Evolutionary conservation across 345 rosid species (phyloP).

Genomic region (Rubroshorea leprosula): DNA sequence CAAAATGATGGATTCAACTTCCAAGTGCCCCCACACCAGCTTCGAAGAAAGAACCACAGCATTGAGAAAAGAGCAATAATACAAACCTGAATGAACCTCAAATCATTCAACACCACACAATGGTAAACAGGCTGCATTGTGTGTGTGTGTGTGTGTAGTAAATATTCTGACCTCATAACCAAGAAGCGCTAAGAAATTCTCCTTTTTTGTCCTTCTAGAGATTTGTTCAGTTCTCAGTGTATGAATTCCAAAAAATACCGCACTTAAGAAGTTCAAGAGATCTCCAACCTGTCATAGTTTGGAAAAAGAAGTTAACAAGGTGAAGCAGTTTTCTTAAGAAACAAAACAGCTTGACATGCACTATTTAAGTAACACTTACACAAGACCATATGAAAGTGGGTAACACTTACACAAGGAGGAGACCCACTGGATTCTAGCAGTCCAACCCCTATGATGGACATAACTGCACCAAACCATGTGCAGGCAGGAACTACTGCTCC

Average conservation of each 20-base stretch:
- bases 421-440: slow-evolving; percentile 64
- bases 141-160: background rate
- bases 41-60: slow-evolving; percentile 40
- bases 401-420: slow-evolving; percentile 39
- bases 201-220: slow-evolving; percentile 38
- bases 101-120: slow-evolving; percentile 11
- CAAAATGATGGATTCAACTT: slow-evolving; percentile 32
- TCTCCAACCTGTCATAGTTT: slow-evolving; percentile 45
- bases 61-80: slow-evolving; percentile 42
- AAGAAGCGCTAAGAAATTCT: slow-evolving; percentile 43
- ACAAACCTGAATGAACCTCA: slow-evolving; percentile 29
- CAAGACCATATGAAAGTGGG: background rate
- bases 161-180: slow-evolving; percentile 44
- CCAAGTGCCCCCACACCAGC: slow-evolving; percentile 25
- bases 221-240: slow-evolving; percentile 58
- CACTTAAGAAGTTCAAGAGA: slow-evolving; percentile 53
- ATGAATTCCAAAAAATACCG: slow-evolving; percentile 55
- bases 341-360: background rate
- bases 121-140: slow-evolving; percentile 3
- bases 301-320: background rate
- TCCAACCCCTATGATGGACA: slow-evolving; percentile 52
- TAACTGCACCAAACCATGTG: slow-evolving; percentile 51
- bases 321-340: background rate
- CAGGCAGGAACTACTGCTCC: slow-evolving; percentile 52
- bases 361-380: background rate